Evolutionary conservation across 2,329 filamentous ascomycete genomes (phyloP), one percentile per base, ranked within the genome.

Genomic region (Cytospora paraplurivora): DNA sequence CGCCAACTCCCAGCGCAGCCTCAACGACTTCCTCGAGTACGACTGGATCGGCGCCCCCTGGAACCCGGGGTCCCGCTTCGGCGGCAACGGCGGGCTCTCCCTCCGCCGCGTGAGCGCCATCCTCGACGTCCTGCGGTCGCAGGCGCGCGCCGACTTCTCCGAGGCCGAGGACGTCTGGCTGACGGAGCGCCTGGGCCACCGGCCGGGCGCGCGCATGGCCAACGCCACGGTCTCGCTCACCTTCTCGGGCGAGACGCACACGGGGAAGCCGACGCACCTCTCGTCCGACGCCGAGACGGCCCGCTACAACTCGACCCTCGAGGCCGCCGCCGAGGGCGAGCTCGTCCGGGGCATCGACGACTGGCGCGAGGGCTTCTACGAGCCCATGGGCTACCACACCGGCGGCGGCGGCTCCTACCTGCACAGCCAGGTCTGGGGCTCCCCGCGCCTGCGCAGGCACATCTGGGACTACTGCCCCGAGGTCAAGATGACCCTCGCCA

Each of bases 141-240:
- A 85, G 71, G 69, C 75, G 35, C 78, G 83, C 3, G 69, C 70
- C 19, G 71, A 77, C 52, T 72, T 75, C 65, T 76, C 75, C 8
- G 79, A 83, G 56, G 79, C 83, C 34, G 84, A 86, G 71, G 83
- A 86, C 67, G 79, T 84, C 32, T 86, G 83, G 84, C 75, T 85
- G 15, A 78, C 80, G 2, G 78, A 82, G 67, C 77, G 83, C 1
- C 74, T 86, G 12, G 80, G 76, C n/a, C 76, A 82, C 67, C 76
- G 78, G 1, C 82, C 81, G 0, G 75, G 77, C 1, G 79, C 79
- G 10, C 80, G 77, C 62, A 78, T 85, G 27, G 80, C 83, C 1
- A 68, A 75, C 10, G 72, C 72, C 68, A 70, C 68, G 19, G 60
- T 67, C 35, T 62, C 65, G 56, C 63, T 67, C 34, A 67, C 65